Evolutionary conservation across 306 rosid genomes (phyloP), one percentile per base, ranked within the genome.

Genomic region (Vigna mungo): DNA sequence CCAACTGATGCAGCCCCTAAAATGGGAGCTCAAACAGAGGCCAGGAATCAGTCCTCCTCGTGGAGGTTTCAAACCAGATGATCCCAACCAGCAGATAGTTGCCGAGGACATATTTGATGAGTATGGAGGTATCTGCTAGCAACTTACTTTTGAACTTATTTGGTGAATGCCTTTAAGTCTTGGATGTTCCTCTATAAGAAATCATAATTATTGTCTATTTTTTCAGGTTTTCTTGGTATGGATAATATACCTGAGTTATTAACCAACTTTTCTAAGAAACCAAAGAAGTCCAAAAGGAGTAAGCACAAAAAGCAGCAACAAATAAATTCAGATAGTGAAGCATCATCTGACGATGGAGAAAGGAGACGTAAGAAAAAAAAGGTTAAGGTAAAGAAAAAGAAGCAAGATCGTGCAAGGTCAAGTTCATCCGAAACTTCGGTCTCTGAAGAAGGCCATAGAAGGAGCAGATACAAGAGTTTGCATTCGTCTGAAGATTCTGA

Each of bases 1-100:
- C 55, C 71, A 68, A 77, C 63, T 49, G 70, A 80, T 79, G 81
- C 92, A 95, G 98, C 93, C 96, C 80, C 81, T 95, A 46, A 95
- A 89, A 88, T 95, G 98, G 98, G 98, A 95, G 81, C 94, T 95
- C 72, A 95, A 95, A 91, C 97, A 95, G 86, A 92, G 81, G 84
- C 98, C 98, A n/a, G 98, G 98, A 83, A 90, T 92, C 37, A 95
- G 98, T 81, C 98, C 98, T 74, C 98, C 98, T 25, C 98, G 93
- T 36, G 98, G 98, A 89, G 98, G 98, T 49, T 95, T 95, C 78
- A 87, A 80, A 55, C 83, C 88, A 7, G 98, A 95, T 72, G 98
- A 95, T 63, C 98, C 97, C 67, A 95, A 95, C 86, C 98, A 95
- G 82, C 98, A 95, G 83, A 95, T 95, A 84, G 97, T 92, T 78